phyloP scores from a whole-genome alignment of 306 rosid genomes.

The Dalbergia oliveri region DNA sequence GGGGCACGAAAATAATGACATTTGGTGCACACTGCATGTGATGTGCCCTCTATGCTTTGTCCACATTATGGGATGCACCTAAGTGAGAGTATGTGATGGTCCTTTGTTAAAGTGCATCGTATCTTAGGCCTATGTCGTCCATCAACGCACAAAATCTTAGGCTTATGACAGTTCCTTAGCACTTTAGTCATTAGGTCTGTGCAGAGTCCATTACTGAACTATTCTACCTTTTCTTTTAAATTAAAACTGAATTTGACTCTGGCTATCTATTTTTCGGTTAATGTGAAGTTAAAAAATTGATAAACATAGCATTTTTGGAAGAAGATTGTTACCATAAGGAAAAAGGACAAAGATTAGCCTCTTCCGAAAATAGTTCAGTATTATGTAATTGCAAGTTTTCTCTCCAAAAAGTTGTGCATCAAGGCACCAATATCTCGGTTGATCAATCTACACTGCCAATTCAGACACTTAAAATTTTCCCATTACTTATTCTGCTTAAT shows the following conservation, averaged over 20 bases:
- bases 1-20: constrained; percentile 62
- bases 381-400: not conserved
- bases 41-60: constrained; percentile 63
- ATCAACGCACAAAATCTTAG: not conserved
- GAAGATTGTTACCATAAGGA: no score
- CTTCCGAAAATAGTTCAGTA: not conserved
- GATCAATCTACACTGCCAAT: not conserved
- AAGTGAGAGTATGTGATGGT: not conserved
- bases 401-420: not conserved
- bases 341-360: not conserved
- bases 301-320: not conserved
- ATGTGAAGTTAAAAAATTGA: not conserved
- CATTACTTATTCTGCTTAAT: not conserved
- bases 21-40: constrained; percentile 20
- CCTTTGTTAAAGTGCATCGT: not conserved
- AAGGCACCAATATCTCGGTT: constrained; percentile 43
- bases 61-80: constrained; percentile 34
- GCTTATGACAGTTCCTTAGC: not conserved
- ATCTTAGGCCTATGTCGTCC: not conserved
- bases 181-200: not conserved
- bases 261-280: not conserved
- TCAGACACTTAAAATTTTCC: not conserved
- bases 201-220: not conserved
- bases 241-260: not conserved
- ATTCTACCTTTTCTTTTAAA: not conserved